Conservation (phyloP, 495 filamentous ascomycete genomes). For the Penicillium lagena region DNA sequence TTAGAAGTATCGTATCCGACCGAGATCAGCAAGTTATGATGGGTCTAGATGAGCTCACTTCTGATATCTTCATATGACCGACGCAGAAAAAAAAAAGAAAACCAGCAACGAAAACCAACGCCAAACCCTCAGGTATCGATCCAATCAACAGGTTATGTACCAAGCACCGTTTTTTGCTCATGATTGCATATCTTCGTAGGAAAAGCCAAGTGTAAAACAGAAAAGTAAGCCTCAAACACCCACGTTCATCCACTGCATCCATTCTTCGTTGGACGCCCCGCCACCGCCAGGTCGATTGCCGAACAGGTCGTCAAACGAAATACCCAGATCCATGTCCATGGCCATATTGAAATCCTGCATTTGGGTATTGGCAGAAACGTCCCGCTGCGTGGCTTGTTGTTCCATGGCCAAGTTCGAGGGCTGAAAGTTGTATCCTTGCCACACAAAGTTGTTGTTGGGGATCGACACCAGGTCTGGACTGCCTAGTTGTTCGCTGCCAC, state of each 20-base stretch:
- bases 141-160: slow-evolving; percentile 3
- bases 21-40: too few species aligned
- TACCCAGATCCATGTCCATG: slow-evolving; percentile 27
- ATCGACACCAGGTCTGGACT: slow-evolving; percentile 43
- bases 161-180: slow-evolving; percentile 10
- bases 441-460: slow-evolving; percentile 39
- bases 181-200: slow-evolving; percentile 17
- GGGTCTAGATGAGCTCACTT: too few species aligned
- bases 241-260: slow-evolving; percentile 38
- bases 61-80: background rate
- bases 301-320: slow-evolving; percentile 40
- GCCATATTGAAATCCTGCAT: slow-evolving; percentile 21
- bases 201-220: background rate
- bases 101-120: slow-evolving; percentile 2
- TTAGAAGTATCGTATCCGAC: too few species aligned
- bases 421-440: slow-evolving; percentile 38
- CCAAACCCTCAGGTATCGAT: slow-evolving; percentile 16
- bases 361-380: slow-evolving; percentile 11
- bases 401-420: slow-evolving; percentile 14
- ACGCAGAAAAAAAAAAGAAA: background rate
- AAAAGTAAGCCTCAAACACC: slow-evolving; percentile 1
- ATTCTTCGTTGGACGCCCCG: slow-evolving; percentile 29
- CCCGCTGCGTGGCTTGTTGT: slow-evolving; percentile 14
- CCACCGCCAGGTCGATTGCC: slow-evolving; percentile 22
- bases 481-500: slow-evolving; percentile 21